phyloP scores from a whole-genome alignment of 202 grass and related monocot genomes.

The Saccharum hybrid region DNA sequence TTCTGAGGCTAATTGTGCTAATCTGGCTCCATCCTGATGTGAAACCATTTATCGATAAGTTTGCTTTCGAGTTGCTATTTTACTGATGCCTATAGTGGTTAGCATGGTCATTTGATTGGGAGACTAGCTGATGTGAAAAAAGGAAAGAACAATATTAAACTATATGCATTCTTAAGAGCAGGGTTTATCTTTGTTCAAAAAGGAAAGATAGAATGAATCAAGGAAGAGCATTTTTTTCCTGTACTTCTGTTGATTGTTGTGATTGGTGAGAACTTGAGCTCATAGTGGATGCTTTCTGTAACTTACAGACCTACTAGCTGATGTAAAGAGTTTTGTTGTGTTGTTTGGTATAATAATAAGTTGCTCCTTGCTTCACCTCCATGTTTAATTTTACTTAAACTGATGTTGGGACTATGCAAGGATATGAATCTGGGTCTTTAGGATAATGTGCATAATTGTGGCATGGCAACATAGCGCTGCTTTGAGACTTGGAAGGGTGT shows the following conservation, averaged over 20 bases:
- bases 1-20: conserved; percentile 28
- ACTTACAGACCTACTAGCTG: background rate
- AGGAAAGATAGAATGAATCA: background rate
- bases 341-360: background rate
- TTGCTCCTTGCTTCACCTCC: background rate
- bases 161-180: background rate
- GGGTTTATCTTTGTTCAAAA: background rate
- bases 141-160: background rate
- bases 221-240: background rate
- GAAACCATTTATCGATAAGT: conserved; percentile 2
- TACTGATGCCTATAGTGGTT: background rate
- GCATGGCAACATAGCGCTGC: background rate
- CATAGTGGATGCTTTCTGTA: background rate
- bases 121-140: background rate
- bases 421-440: background rate
- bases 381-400: background rate
- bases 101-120: background rate
- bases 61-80: background rate
- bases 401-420: background rate
- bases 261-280: background rate
- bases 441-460: background rate
- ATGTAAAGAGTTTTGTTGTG: background rate
- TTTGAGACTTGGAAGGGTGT: background rate
- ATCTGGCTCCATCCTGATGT: background rate
- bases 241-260: background rate